phyloP scores from a whole-genome alignment of 805 yeast genomes.

The Saturnispora sanitii region DNA sequence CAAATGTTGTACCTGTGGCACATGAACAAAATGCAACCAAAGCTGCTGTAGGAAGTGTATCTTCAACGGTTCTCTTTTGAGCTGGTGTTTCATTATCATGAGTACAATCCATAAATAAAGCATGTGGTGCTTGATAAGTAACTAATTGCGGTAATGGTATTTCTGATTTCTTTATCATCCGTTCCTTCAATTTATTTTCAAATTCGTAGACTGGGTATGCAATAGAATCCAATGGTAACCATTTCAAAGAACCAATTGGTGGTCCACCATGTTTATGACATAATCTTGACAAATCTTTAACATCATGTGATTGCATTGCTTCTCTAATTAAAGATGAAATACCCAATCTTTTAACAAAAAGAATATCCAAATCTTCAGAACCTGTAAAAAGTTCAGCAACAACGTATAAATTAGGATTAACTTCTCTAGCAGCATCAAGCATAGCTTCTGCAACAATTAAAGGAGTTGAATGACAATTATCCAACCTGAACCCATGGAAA shows the following conservation, averaged over 20 bases:
- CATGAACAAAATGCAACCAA: constrained; percentile 86
- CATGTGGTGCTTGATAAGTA: constrained; percentile 73
- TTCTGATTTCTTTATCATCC: constrained; percentile 41
- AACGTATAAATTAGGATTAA: constrained; percentile 78
- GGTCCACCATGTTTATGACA: constrained; percentile 91
- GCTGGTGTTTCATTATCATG: constrained; percentile 89
- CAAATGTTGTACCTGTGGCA: constrained; percentile 90
- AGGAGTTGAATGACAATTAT: constrained; percentile 95
- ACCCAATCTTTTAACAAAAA: constrained; percentile 85
- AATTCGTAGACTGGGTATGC: constrained; percentile 49
- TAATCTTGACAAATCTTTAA: constrained; percentile 72
- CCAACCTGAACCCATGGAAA: constrained; percentile 86
- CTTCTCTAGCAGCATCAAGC: constrained; percentile 77
- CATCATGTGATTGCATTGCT: constrained; percentile 95
- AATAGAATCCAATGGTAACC: constrained; percentile 67
- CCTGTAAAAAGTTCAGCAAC: constrained; percentile 95
- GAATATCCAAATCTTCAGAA: constrained; percentile 79
- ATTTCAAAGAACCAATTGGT: constrained; percentile 85
- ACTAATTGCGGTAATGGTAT: constrained; percentile 59
- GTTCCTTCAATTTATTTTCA: constrained; percentile 17
- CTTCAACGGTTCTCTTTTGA: constrained; percentile 87
- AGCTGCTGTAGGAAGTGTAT: constrained; percentile 91
- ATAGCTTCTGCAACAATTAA: constrained; percentile 85
- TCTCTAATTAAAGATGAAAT: constrained; percentile 85
- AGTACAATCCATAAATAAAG: constrained; percentile 94